Evolutionary conservation across 2,329 filamentous ascomycete genomes (phyloP), one percentile per base, ranked within the genome.

Genomic region (Microcyclospora tardicrescens): DNA sequence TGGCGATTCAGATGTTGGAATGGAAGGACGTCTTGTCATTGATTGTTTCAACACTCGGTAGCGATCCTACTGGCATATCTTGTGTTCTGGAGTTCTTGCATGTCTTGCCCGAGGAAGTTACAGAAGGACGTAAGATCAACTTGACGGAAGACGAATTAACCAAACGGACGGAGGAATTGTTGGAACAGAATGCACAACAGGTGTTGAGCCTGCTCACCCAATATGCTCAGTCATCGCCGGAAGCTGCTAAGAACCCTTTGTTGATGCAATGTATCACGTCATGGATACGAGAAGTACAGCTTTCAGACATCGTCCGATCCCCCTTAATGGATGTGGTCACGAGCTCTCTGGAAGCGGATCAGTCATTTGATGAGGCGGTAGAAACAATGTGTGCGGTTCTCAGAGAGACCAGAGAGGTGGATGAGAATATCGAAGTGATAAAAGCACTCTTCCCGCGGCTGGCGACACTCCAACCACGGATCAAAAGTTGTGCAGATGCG

Each of bases 91-190:
- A 98, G 63, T 98, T 98, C 63, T 72, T 98, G 49, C 86, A 85
- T 62, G 87, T 98, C 55, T 78, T 98, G 49, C 91, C 91, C 40
- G 91, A 98, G 71, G 91, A 98, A 73, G 91, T 98, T 58, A 96
- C 84, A 53, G 89, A 98, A 73, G 91, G 91, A 67, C 85, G 91
- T 67, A 98, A 96, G 71, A 95, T 98, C 73, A 94, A 86, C 73
- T 75, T 98, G 67, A 87, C 85, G 77, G 91, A 98, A 82, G 87
- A 96, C 69, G 89, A 96, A 64, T 75, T 98, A 61, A 73, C 71
- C 50, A 70, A 74, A 55, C 82, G 91, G 69, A 95, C 91, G 49
- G 77, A 76, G 61, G 89, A 94, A 63, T 71, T 98, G 54, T 69
- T 98, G 61, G 80, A 83, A 62, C 81, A 94, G 62, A 98, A 96